Base-by-base conservation (phyloP, 345 rosid species). In the Eucalyptus guilfoylei region DNA sequence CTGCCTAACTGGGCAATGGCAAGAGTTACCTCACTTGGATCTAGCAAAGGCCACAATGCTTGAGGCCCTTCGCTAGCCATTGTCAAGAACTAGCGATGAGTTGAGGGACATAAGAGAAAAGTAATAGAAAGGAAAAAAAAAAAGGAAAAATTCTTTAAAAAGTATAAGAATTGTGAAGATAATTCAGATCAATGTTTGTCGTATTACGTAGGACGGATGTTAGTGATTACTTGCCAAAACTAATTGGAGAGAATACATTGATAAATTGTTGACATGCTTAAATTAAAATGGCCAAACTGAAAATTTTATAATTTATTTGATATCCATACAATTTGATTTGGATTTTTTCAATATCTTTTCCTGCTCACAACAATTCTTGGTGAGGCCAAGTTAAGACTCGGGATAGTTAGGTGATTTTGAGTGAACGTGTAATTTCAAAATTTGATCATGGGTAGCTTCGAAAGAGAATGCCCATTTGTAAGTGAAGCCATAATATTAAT, bases 151-250 rank as follows among this genome's bases (percentile, higher is more conserved):
- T 6, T 28, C 9, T 30, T 14, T 6, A 6, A 62, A 13, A 13
- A 6, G 6, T 30, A 28, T 30, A 30, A 6, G 17, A 62, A 14
- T n/a, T 14, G 5, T 16, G 9, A n/a, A n/a, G 9, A 2, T 64
- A 9, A 64, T n/a, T 64, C n/a, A n/a, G 0, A 32, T 0, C 0
- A 14, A 1, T 3, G 3, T 0, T 9, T 2, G 6, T 7, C 0
- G 0, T 15, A 14, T n/a, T 30, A n/a, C 0, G 5, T 14, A 7
- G 19, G 3, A 64, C 0, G 3, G 10, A 64, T 9, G 3, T 64
- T 30, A 7, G 10, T 4, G 16, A n/a, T 14, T n/a, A 15, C 11
- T 15, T 0, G 0, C 11, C 13, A n/a, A 64, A n/a, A n/a, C 32
- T 14, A 14, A 3, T n/a, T 14, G 3, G 1, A n/a, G n/a, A 2